Conservation (phyloP, 306 rosid species). For the Malus domestica region DNA sequence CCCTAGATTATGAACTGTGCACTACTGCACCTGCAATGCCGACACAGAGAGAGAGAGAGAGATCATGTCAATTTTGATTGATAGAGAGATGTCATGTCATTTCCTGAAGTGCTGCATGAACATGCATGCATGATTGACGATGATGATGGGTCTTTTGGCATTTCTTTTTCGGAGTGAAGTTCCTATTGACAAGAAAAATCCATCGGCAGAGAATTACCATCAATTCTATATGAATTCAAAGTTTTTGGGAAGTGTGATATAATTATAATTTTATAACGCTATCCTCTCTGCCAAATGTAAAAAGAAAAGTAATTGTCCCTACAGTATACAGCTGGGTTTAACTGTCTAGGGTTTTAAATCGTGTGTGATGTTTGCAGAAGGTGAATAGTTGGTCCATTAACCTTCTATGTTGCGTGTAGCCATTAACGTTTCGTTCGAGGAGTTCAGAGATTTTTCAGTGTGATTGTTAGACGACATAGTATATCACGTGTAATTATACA, state of each 20-base stretch:
- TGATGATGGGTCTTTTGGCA: not conserved
- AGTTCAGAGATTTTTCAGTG: too few relatives aligned
- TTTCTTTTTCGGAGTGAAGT: not conserved
- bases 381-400: too few relatives aligned
- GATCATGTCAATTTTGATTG: too few relatives aligned
- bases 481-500: accelerated
- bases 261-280: not conserved
- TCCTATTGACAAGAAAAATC: not conserved
- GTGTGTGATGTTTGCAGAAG: too few relatives aligned
- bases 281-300: not conserved
- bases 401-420: too few relatives aligned
- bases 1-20: not conserved
- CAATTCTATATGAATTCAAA: not conserved
- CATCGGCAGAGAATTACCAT: not conserved
- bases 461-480: accelerated
- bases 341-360: not conserved
- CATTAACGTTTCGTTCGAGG: too few relatives aligned
- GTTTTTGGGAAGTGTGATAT: not conserved
- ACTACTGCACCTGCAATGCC: too few relatives aligned
- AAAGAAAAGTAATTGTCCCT: not conserved
- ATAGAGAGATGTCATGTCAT: not conserved
- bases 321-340: not conserved
- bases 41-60: too few relatives aligned
- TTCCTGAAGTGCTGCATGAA: not conserved
- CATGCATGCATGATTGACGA: not conserved